Evolutionary conservation across 169 alveolate species (phyloP).

Genomic region (Cryptosporidium ubiquitum): DNA sequence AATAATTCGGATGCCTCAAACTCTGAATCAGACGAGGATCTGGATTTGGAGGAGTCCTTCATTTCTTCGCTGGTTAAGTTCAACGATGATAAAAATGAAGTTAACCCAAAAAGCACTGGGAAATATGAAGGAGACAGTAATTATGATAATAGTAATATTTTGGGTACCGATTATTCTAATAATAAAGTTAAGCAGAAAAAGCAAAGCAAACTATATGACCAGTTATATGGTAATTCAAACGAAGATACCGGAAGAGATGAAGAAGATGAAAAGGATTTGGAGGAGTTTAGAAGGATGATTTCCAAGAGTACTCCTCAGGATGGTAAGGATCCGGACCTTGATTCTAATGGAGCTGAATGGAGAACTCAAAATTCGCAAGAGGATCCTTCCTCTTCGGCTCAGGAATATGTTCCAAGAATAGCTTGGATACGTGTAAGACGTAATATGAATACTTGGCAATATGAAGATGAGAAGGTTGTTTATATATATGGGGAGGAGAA

Average conservation of each 20-base stretch:
- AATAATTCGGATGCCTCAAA: not conserved
- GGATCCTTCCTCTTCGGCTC: conserved; percentile 5
- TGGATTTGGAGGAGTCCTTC: conserved; percentile 63
- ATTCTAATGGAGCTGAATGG: not conserved
- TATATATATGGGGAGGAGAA: conserved; percentile 87
- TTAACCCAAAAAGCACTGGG: not conserved
- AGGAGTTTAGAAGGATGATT: conserved; percentile 63
- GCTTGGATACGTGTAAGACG: conserved; percentile 87
- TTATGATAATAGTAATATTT: not conserved
- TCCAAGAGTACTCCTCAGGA: conserved; percentile 14
- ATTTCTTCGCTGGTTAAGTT: conserved; percentile 48
- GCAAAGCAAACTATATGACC: conserved; percentile 26
- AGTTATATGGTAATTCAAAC: not conserved
- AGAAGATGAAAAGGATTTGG: conserved; percentile 66
- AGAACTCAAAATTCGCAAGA: not conserved
- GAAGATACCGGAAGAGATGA: conserved; percentile 13
- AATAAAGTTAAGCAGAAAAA: not conserved
- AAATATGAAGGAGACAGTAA: not conserved
- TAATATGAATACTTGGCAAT: conserved; percentile 81
- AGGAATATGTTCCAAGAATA: conserved; percentile 83
- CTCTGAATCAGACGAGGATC: conserved; percentile 35
- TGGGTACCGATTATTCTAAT: not conserved
- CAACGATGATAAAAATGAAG: not conserved
- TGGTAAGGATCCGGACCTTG: not conserved
- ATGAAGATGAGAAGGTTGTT: conserved; percentile 84